Base-by-base conservation (phyloP, 345 rosid species). In the Eucalyptus leucophloia region DNA sequence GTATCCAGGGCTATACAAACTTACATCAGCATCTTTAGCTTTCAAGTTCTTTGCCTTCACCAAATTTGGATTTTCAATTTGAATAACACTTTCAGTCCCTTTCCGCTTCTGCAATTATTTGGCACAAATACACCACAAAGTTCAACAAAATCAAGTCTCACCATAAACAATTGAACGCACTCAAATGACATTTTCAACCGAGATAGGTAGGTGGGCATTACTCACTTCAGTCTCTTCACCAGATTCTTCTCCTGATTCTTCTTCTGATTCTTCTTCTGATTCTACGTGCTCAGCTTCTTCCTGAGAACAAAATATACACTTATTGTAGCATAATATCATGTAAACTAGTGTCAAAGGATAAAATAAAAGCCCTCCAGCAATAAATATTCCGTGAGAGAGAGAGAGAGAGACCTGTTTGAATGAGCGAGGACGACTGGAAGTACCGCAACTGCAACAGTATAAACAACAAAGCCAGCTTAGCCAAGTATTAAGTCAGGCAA, bases 61-160 rank as follows among this genome's bases (percentile, higher is more conserved):
- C 91, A 96, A 40, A 90, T 98, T 98, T 88, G 99, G 99, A 92
- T 98, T 98, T 40, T 96, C 96, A 89, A 95, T 95, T 93, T 96
- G 95, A 88, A 98, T 97, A 80, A 98, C 72, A 89, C 98, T 93
- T 91, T 97, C 93, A 83, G 95, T 92, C 28, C 99, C 99, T 92
- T 98, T 98, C 88, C 92, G 91, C 94, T 95, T 98, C 92, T 95
- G 95, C 92, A 89, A 90, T 72, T 72, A 23, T 72, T 72, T 34
- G 44, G n/a, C 42, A 40, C 53, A 37, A 89, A 89, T 49, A 24
- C 60, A 18, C 60, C 23, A 53, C 58, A 53, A 17, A 81, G 34
- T 90, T 87, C 49, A 72, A 62, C 8, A 77, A 77, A 72, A 77
- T 40, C 83, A 77, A 90, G 60, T 50, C 47, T 88, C 54, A 5